Evolutionary conservation across 371 early-diverging fungal species (phyloP).

Genomic region (Mortierella sp.): DNA sequence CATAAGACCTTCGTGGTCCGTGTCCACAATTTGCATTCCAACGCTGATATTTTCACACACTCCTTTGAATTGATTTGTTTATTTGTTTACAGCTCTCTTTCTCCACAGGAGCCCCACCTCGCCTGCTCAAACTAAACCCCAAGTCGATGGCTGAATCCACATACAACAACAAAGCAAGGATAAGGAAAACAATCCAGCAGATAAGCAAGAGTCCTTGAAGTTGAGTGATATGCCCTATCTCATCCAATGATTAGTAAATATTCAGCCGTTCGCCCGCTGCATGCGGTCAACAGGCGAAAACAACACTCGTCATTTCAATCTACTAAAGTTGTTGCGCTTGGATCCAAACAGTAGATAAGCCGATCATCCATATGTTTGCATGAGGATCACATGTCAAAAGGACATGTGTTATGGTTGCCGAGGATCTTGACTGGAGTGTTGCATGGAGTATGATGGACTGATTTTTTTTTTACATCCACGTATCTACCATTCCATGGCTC

Average conservation of each 20-base stretch:
- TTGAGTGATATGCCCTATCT: neutral
- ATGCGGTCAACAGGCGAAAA: no score
- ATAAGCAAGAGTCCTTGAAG: neutral
- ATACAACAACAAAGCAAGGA: no score
- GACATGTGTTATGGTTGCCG: neutral
- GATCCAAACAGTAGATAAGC: no score
- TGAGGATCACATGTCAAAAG: neutral
- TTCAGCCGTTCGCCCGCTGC: neutral
- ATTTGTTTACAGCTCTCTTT: conserved; percentile 2
- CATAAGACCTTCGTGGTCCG: neutral
- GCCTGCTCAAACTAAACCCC: neutral
- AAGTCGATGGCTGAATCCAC: no score
- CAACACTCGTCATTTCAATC: neutral
- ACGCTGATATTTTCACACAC: neutral
- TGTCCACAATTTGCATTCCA: neutral
- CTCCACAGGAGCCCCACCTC: neutral
- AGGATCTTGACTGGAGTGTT: neutral
- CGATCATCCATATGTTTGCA: no score
- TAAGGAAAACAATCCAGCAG: neutral
- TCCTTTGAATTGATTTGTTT: neutral
- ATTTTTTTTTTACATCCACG: no score
- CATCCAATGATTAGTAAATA: neutral
- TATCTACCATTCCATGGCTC: neutral
- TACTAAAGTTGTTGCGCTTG: no score
- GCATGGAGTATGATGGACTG: no score